Conservation (phyloP, 192 early-diverging fungal genomes). For the Coemansia sp. region DNA sequence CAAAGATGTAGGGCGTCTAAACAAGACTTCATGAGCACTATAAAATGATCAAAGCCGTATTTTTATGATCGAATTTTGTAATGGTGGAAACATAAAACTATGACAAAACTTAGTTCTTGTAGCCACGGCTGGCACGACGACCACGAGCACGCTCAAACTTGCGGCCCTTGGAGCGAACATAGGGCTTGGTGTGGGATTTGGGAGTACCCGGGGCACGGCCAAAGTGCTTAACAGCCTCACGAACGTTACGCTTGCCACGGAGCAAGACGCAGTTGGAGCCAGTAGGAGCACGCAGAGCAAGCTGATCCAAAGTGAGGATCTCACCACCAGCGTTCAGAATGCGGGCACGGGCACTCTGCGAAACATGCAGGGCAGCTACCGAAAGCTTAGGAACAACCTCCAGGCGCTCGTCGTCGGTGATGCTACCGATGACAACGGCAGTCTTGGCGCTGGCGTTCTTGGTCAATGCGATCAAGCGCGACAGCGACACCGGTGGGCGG, state of each 20-base stretch:
- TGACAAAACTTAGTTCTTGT: slow-evolving; percentile 70
- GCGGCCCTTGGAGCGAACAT: slow-evolving; percentile 98
- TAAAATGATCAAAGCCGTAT: neutral
- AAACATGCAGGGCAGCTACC: slow-evolving; percentile 92
- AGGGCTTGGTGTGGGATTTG: slow-evolving; percentile 74
- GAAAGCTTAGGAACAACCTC: slow-evolving; percentile 93
- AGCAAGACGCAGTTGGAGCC: slow-evolving; percentile 94
- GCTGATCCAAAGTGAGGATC: slow-evolving; percentile 97
- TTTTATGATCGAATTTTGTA: slow-evolving; percentile 10
- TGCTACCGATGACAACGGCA: slow-evolving; percentile 91
- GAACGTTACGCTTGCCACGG: slow-evolving; percentile 90
- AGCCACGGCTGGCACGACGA: slow-evolving; percentile 97
- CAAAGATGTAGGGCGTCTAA: neutral
- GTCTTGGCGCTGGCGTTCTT: slow-evolving; percentile 81
- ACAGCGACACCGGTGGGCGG: slow-evolving; percentile 92
- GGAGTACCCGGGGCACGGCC: slow-evolving; percentile 75
- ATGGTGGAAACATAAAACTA: slow-evolving; percentile 1
- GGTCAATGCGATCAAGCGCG: slow-evolving; percentile 78
- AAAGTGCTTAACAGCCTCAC: slow-evolving; percentile 99
- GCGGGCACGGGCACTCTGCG: slow-evolving; percentile 93
- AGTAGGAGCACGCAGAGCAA: slow-evolving; percentile 96
- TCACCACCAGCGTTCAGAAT: slow-evolving; percentile 99
- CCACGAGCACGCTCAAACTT: slow-evolving; percentile 99
- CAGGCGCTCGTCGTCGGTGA: slow-evolving; percentile 95
- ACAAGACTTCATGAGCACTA: neutral